These are phyloP conservation scores for Serendipita vermifera DNA, from an alignment of 768 basidiomycete species.

Conservation along the genomic window DNA sequence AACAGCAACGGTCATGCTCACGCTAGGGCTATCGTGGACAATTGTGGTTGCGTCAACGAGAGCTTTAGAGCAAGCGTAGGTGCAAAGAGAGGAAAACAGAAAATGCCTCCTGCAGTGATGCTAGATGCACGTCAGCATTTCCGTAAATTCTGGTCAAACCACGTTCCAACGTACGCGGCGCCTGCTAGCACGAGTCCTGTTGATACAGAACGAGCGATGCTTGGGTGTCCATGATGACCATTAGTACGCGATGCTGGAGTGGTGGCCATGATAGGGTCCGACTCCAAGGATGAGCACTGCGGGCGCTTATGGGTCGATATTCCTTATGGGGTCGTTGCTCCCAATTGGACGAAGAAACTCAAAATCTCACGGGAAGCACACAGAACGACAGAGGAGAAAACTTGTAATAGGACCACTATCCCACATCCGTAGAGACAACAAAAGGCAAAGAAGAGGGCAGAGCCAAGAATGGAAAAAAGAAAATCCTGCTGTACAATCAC, in stretches of 20 bases:
- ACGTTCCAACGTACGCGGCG: background rate
- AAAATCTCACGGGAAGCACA: background rate
- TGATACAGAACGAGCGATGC: background rate
- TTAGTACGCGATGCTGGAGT: background rate
- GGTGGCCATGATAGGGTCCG: background rate
- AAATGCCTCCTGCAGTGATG: constrained; percentile 66
- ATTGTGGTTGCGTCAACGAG: constrained; percentile 59
- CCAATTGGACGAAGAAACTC: background rate
- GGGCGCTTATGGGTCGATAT: no score
- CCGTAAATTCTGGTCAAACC: background rate
- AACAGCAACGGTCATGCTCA: constrained; percentile 23
- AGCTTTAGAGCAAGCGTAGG: constrained; percentile 45
- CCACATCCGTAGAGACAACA: background rate
- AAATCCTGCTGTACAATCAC: background rate
- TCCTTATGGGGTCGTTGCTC: no score
- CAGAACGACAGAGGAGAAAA: background rate
- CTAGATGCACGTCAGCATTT: constrained; percentile 25
- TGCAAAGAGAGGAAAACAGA: constrained; percentile 64
- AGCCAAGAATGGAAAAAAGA: no score
- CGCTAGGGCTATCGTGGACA: constrained; percentile 69
- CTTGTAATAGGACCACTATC: background rate
- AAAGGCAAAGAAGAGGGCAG: background rate
- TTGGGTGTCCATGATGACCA: background rate
- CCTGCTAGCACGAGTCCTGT: background rate
- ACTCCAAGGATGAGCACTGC: no score